Conservation (phyloP, 495 filamentous ascomycete genomes). For the Entonaema liquescens region DNA sequence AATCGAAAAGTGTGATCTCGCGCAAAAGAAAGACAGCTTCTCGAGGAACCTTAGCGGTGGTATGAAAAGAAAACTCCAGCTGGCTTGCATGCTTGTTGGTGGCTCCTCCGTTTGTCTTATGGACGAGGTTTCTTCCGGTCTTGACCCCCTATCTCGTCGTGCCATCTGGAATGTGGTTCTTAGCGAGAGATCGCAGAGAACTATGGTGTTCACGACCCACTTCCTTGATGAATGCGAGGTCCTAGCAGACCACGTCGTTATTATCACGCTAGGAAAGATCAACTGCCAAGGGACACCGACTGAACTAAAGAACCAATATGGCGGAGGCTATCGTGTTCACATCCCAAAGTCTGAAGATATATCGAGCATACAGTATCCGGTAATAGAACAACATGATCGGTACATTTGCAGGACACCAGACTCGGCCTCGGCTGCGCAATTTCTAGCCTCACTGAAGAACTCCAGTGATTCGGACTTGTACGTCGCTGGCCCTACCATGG, state of each 20-base stretch:
- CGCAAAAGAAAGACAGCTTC: constrained; percentile 63
- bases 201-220: constrained; percentile 77
- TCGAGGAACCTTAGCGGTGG: constrained; percentile 72
- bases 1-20: constrained; percentile 70
- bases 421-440: constrained; percentile 61
- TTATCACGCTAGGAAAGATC: constrained; percentile 67
- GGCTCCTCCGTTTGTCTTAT: constrained; percentile 75
- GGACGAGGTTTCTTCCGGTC: constrained; percentile 75
- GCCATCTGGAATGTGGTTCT: constrained; percentile 82
- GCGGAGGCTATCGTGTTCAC: constrained; percentile 73
- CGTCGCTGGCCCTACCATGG: constrained; percentile 74
- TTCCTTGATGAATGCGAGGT: constrained; percentile 73
- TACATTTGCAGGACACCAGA: constrained; percentile 67
- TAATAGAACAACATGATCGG: constrained; percentile 61
- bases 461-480: constrained; percentile 66
- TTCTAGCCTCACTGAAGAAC: constrained; percentile 65
- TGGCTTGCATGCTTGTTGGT: constrained; percentile 81
- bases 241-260: constrained; percentile 70
- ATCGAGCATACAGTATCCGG: constrained; percentile 52
- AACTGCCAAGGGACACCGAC: constrained; percentile 69
- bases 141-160: constrained; percentile 73
- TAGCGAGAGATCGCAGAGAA: constrained; percentile 69
- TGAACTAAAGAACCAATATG: constrained; percentile 66
- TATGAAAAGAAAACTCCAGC: constrained; percentile 77
- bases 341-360: constrained; percentile 57